Percentiles rank a stretch among this genome's conserved stretches.
Conservation (phyloP, 441 rosid genomes). For the Pelargonium fulgidum region DNA sequence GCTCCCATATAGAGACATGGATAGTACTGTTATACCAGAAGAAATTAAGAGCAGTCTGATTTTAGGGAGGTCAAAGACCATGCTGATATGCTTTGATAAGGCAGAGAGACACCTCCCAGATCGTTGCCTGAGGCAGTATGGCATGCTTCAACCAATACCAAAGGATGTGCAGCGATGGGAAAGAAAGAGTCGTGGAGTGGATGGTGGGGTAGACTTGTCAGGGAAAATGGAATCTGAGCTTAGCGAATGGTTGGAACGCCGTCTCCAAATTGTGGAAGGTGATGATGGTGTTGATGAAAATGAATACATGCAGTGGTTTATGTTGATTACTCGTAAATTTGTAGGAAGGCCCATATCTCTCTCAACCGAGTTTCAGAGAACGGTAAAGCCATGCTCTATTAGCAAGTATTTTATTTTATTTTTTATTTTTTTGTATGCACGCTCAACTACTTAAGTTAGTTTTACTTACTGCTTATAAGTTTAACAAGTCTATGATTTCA, state of each 20-base stretch:
- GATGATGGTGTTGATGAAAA: slow-evolving; percentile 60
- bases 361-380: slow-evolving; percentile 95
- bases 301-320: slow-evolving; percentile 80
- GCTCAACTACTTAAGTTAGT: background rate
- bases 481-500: background rate
- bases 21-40: slow-evolving; percentile 64
- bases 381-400: background rate
- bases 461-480: background rate
- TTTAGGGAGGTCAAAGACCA: slow-evolving; percentile 89
- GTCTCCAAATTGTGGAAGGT: slow-evolving; percentile 51
- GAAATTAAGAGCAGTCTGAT: slow-evolving; percentile 47
- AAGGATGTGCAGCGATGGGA: slow-evolving; percentile 84
- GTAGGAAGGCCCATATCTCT: slow-evolving; percentile 94
- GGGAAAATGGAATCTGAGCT: slow-evolving; percentile 88
- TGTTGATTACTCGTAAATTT: slow-evolving; percentile 69
- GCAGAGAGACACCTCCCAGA: slow-evolving; percentile 98
- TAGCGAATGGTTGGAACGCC: slow-evolving; percentile 75
- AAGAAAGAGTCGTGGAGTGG: slow-evolving; percentile 65
- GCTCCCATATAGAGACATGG: slow-evolving; percentile 78
- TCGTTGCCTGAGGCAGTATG: slow-evolving; percentile 87
- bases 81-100: slow-evolving; percentile 96
- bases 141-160: slow-evolving; percentile 70
- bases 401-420: background rate
- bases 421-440: background rate
- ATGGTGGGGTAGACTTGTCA: slow-evolving; percentile 77